Base-by-base conservation (phyloP, 345 rosid species). In the Acer yangbiense region DNA sequence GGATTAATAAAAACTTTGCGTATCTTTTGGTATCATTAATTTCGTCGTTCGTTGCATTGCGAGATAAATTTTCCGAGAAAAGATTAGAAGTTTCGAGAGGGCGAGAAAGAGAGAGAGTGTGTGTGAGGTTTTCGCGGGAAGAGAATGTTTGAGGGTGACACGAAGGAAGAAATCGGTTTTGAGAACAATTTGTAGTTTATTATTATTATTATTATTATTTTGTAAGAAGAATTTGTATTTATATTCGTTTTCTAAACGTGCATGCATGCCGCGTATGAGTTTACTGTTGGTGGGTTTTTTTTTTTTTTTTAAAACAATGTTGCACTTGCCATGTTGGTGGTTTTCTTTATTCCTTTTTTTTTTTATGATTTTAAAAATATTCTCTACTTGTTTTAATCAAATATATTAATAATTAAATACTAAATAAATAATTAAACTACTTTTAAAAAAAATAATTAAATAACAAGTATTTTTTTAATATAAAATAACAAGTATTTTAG, bases 71-170 rank as follows among this genome's bases (percentile, higher is more conserved):
- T 44, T 69, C 29, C 32, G 8, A 69, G 9, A 16, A 7, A 29
- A n/a, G 20, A 23, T 61, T 61, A 65, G 54, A 76, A 82, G 23
- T 58, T 58, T 58, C 21, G 78, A 57, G 44, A n/a, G 58, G 29
- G 55, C 65, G 54, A 54, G 70, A 71, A 52, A 43, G 71, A 2
- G 52, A 54, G 65, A 39, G 68, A 68, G 69, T 68, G 76, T 71
- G 80, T 63, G 71, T 77, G 87, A 86, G 90, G 82, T 85, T 89
- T 86, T 84, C 91, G 92, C 92, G 92, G 91, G 89, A 87, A 89
- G 69, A 73, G 85, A 65, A 21, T 72, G 62, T 54, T 77, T 69
- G 50, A 83, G 80, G 84, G 65, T 61, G 78, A 74, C 82, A 79
- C 76, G 82, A 10, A 27, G 63, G 57, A n/a, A 20, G 27, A 20